phyloP scores from a whole-genome alignment of 2,329 filamentous ascomycete genomes.

The Capronia coronata region DNA sequence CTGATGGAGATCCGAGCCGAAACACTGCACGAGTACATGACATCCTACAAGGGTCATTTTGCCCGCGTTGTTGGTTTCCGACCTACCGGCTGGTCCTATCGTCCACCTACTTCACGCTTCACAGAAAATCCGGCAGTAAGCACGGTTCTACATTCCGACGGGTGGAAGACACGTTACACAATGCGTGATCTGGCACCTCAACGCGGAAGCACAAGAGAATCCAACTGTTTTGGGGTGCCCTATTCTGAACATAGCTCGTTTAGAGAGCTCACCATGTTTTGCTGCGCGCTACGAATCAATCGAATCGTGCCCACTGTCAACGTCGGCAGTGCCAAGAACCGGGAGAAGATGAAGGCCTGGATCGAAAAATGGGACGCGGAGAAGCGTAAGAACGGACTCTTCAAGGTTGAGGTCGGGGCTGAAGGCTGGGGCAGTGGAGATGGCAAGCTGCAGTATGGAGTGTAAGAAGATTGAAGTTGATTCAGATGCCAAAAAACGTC shows the following conservation, averaged over 20 bases:
- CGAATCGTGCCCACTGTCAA: conserved; percentile 93
- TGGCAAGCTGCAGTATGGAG: conserved; percentile 25
- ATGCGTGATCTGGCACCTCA: conserved; percentile 70
- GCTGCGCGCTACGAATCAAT: conserved; percentile 78
- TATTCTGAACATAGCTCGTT: conserved; percentile 97
- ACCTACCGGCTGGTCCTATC: conserved; percentile 91
- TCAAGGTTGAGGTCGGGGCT: conserved; percentile 36
- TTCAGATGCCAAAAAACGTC: neutral
- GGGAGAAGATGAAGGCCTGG: conserved; percentile 62
- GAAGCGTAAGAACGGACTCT: conserved; percentile 57
- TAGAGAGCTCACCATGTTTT: conserved; percentile 86
- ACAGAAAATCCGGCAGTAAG: conserved; percentile 58
- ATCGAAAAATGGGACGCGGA: conserved; percentile 58
- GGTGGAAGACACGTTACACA: conserved; percentile 70
- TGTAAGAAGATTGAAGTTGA: neutral
- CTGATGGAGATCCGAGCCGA: conserved; percentile 90
- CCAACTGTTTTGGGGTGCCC: conserved; percentile 85
- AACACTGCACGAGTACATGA: conserved; percentile 81
- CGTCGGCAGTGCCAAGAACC: conserved; percentile 56
- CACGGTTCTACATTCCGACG: conserved; percentile 58
- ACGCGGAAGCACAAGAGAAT: conserved; percentile 72
- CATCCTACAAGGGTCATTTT: conserved; percentile 72
- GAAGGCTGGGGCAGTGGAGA: conserved; percentile 28
- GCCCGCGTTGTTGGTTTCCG: conserved; percentile 82
- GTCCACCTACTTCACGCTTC: conserved; percentile 59